Percentiles rank a stretch among this genome's conserved stretches.
phyloP scores from a whole-genome alignment of 23 red algal species.

The Gracilaria gracilis region DNA sequence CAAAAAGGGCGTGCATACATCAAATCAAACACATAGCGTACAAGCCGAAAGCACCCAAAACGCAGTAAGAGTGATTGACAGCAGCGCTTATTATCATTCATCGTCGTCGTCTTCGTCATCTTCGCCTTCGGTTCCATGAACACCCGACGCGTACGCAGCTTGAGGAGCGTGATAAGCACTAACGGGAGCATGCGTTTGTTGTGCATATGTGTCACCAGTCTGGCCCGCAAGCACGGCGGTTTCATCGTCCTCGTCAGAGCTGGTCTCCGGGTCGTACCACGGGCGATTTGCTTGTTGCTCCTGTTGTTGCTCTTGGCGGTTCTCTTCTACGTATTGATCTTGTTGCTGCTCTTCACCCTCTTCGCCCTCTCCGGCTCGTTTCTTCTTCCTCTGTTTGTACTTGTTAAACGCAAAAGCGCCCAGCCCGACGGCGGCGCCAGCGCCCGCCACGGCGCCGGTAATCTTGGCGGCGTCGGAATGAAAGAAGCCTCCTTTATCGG shows the following conservation, averaged over 20 bases:
- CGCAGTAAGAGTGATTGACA: not conserved
- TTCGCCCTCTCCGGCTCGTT: too few species aligned
- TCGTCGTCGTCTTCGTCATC: slow-evolving; percentile 25
- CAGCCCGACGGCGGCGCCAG: slow-evolving; percentile 12
- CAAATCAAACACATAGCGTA: not conserved
- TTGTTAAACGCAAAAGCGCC: slow-evolving; percentile 42
- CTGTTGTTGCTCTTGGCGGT: not conserved
- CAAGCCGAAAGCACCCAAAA: not conserved
- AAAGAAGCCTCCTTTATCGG: slow-evolving; percentile 14
- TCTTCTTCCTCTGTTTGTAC: slow-evolving; percentile 47
- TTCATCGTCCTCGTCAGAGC: not conserved
- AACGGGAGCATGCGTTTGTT: not conserved
- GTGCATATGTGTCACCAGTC: slow-evolving; percentile 4
- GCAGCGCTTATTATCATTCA: not conserved
- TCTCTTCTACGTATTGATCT: slow-evolving; percentile 1
- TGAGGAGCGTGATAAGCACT: not conserved
- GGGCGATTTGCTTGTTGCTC: not conserved
- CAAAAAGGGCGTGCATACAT: not conserved
- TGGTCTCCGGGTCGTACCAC: not conserved
- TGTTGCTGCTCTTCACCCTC: slow-evolving; percentile 18
- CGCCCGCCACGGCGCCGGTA: not conserved
- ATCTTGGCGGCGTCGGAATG: slow-evolving; percentile 52
- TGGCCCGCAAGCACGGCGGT: not conserved
- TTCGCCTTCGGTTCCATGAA: not conserved
- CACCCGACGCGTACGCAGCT: not conserved